Evolutionary conservation across 2,329 filamentous ascomycete species (phyloP), one percentile per base, ranked within the genome.

Genomic region (Geosmithia morbida): DNA sequence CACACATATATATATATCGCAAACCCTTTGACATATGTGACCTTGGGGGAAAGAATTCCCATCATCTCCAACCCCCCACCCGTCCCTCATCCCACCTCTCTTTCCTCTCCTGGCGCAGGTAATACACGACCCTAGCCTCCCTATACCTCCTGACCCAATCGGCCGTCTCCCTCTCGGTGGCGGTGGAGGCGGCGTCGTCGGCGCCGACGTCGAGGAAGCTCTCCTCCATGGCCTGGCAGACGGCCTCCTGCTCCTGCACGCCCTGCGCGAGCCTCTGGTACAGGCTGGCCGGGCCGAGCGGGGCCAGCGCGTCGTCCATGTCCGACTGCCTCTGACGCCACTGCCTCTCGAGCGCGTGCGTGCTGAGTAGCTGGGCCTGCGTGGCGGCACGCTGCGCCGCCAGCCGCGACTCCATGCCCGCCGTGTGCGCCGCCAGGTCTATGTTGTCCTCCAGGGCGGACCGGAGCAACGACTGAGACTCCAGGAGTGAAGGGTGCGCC

Each of bases 71-170:
- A 1, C 92, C 92, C 11, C 90, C 90, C 33, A 97, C 90, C 54
- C 90, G 74, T 20, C 90, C 88, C 65, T 97, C 90, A 61, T 97
- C 92, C 92, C 92, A 97, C 56, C 92, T 75, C 57, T 88, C 85
- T 64, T 89, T 94, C 54, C 87, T 77, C 68, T 97, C 92, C 58
- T 83, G 80, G 49, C 92, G 74, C 47, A 89, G 69, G 58, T 92
- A 94, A 51, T 83, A 82, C 49, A 84, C 68, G 55, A 85, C 84
- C 59, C 82, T 85, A 10, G 85, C 85, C 55, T 90, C 88, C 54
- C 87, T 74, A 53, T 94, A 85, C 56, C 84, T 70, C 57, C 82
- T 75, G 18, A 95, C 78, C 80, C 92, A 97, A 50, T 97, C 90
- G 2, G 74, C 70, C 22, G 85, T 80, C 65, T 97, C 92, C 58